Evolutionary conservation across 2,329 filamentous ascomycete genomes (phyloP).

Genomic region (Pseudogymnoascus destructans): DNA sequence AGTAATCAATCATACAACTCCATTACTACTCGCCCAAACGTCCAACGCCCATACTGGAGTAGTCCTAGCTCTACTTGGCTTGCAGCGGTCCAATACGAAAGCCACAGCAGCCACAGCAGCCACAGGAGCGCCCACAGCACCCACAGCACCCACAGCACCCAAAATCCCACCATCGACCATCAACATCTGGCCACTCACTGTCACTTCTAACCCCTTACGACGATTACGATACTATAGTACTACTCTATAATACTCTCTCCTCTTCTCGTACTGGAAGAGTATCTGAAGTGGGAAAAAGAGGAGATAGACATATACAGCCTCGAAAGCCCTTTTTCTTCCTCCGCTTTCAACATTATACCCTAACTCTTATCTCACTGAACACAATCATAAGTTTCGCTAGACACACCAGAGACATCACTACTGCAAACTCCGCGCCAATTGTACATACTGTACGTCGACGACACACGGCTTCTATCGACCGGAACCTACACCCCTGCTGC

Average conservation of each 20-base stretch:
- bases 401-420: background rate
- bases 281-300: background rate
- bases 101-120: background rate
- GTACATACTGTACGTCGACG: background rate
- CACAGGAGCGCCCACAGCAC: no score
- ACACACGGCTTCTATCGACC: background rate
- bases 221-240: background rate
- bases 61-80: background rate
- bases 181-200: slow-evolving; percentile 1
- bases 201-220: slow-evolving; percentile 7
- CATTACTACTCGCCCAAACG: background rate
- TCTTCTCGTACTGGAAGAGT: background rate
- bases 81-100: slow-evolving; percentile 5
- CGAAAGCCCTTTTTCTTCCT: background rate
- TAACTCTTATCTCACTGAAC: background rate
- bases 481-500: background rate
- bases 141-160: background rate
- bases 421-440: background rate
- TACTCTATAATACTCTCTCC: no score
- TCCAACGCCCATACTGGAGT: background rate
- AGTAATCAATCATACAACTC: no score
- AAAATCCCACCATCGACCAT: background rate
- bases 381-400: background rate
- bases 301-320: background rate
- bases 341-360: background rate